Evolutionary conservation across 225 moss, liverwort and hornwort genomes (phyloP).

Genomic region (Straminergon stramineum): DNA sequence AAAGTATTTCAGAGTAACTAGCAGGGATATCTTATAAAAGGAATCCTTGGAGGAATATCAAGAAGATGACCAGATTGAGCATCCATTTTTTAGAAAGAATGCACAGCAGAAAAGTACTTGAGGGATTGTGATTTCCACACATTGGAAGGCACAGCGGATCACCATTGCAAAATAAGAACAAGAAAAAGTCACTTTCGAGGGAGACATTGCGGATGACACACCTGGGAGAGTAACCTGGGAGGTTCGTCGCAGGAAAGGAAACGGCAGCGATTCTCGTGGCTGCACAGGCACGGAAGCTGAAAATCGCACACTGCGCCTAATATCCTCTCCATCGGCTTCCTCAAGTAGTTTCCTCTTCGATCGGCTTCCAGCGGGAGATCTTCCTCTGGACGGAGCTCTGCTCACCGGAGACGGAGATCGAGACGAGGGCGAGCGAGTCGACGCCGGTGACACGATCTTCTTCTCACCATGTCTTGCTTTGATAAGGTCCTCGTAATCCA

Average conservation of each 20-base stretch:
- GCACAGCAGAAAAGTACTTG: neutral
- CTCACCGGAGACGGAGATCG: neutral
- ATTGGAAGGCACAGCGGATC: neutral
- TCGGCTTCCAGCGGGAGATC: neutral
- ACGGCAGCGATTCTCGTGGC: conserved; percentile 26
- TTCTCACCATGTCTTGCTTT: conserved; percentile 32
- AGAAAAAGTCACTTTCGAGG: neutral
- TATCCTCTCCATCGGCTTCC: neutral
- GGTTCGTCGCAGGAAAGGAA: conserved; percentile 15
- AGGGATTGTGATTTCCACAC: neutral
- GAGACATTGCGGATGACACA: neutral
- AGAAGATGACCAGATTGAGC: neutral
- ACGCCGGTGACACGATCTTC: neutral
- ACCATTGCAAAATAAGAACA: neutral
- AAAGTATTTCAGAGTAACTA: neutral
- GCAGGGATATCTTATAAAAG: neutral
- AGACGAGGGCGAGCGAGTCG: neutral
- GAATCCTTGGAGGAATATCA: neutral
- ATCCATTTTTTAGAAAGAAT: neutral
- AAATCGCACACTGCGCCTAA: conserved; percentile 6
- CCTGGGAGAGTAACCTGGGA: conserved; percentile 13
- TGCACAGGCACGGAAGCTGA: conserved; percentile 21
- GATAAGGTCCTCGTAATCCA: conserved; percentile 38
- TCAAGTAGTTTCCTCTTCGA: neutral
- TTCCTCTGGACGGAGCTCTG: conserved; percentile 1